Percentiles rank a stretch among this genome's conserved stretches.
These are phyloP conservation scores for Penicillium sp. DNA, from an alignment of 2,329 filamentous ascomycete species.

Conservation along the genomic window DNA sequence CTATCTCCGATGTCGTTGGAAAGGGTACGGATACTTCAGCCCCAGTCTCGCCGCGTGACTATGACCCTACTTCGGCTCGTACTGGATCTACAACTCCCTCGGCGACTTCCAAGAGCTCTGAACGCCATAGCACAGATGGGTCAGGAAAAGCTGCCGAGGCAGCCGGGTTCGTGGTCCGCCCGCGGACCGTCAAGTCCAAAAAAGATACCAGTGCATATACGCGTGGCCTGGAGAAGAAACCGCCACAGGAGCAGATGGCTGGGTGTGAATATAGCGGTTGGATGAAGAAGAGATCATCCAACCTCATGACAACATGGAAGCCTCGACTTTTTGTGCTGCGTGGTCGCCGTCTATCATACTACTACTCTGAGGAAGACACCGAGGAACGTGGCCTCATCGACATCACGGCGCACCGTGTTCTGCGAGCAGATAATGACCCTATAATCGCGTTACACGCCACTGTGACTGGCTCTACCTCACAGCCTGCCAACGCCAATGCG, in stretches of 20 bases:
- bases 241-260: conserved; percentile 80
- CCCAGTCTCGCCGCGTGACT: conserved; percentile 55
- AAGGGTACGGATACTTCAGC: conserved; percentile 53
- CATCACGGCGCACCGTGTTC: conserved; percentile 95
- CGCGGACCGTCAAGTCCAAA: conserved; percentile 72
- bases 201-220: conserved; percentile 95
- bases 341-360: conserved; percentile 89
- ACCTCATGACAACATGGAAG: conserved; percentile 97
- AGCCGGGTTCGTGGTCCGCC: conserved; percentile 52
- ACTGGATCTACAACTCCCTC: conserved; percentile 75
- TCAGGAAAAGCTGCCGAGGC: conserved; percentile 55
- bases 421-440: conserved; percentile 88
- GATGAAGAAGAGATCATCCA: conserved; percentile 99
- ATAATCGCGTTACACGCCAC: conserved; percentile 90
- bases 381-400: conserved; percentile 96
- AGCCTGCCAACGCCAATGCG: conserved; percentile 49
- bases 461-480: conserved; percentile 80
- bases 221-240: conserved; percentile 79
- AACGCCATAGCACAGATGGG: conserved; percentile 74
- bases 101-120: conserved; percentile 70
- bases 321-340: conserved; percentile 93
- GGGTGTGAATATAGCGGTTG: conserved; percentile 93
- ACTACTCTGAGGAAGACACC: conserved; percentile 89
- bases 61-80: conserved; percentile 67
- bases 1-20: conserved; percentile 76